Base-by-base conservation (phyloP, 495 filamentous ascomycete species). In the Neurospora tetraspora region DNA sequence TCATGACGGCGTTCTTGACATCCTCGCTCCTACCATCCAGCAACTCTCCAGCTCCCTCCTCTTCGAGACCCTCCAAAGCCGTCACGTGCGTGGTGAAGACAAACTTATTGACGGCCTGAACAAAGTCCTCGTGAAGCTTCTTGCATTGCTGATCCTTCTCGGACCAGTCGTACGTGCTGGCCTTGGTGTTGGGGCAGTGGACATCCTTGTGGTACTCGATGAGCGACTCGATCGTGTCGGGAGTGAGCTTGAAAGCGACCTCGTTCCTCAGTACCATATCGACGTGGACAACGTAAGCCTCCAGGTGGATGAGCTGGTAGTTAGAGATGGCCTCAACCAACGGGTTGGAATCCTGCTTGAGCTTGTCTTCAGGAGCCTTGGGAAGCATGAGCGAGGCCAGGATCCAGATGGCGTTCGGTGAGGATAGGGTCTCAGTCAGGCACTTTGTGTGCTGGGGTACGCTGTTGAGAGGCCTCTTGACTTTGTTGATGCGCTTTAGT, bases 191-290 rank as follows among this genome's bases (percentile, higher is more conserved):
- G 71, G 94, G 89, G 71, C 94, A 97, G 84, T 96, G 95, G 75
- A 99, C 88, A 70, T 98, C 94, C 86, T 96, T 94, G 87, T 99
- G 96, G 82, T 95, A 98, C 79, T 97, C 94, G 79, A 97, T 92
- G 75, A 99, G 89, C 37, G 93, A 82, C 77, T 97, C 94, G 85
- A 99, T 99, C 61, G 96, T 93, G 81, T 98, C 96, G 47, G 91
- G 91, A n/a, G 94, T 97, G 76, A 99, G 87, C 86, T 99, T 99
- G 89, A 94, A 98, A 71, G 95, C 96, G 73, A 99, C 94, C 83
- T 99, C 96, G 79, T 97, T 97, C 81, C 94, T 90, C 72, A 96
- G 91, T 68, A 99, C 96, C 93, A 99, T 96, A 84, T 99, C 96
- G 82, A 99, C 94, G 82, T 98, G 96, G 73, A 99, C 96, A 76